Base-by-base conservation (phyloP, 23 red algal species). In the Gracilaria domingensis region DNA sequence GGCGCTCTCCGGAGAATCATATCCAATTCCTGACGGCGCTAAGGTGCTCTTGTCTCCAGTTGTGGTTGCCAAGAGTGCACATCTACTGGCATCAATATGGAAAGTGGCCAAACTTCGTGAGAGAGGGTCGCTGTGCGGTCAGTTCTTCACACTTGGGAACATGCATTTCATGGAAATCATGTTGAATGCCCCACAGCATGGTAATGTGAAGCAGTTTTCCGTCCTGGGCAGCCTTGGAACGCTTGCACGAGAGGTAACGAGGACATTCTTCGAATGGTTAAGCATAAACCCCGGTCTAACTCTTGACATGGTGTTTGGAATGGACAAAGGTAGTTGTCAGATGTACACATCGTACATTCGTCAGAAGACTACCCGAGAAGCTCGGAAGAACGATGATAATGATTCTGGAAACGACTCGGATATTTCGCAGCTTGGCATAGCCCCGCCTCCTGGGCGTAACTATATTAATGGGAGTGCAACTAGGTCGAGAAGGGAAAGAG, bases 401-500 rank as follows among this genome's bases (percentile, higher is more conserved):
- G 81, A 86, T 6, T 86, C 82, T 56, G 82, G 82, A 51, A 86
- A 86, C 39, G 82, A 86, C 37, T 86, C 82, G 23, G 82, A 86
- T 54, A 30, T 86, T 18, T 86, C 82, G 4, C 34, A 76, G 11
- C 60, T 80, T 30, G 35, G 29, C 13, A 78, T 80, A 60, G 60
- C 65, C 23, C 32, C 38, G 29, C 28, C 23, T 9, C 6, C 34
- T 11, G 38, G 40, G 8, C 23, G 4, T 23, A 33, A 38, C 69
- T 49, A 75, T 72, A 20, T 8, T 44, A 21, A 29, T 0, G 38
- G 34, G 21, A 42, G 30, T 42, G 42, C 42, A 7, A 23, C 4
- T 3, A 44, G 35, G 35, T 73, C 67, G 14, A 14, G 34, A 24
- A 73, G 35, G 28, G 65, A 61, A 29, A 39, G 71, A 29, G 24